Conservation (phyloP, 2,329 filamentous ascomycete genomes). For the Ophiosphaerella korrae region DNA sequence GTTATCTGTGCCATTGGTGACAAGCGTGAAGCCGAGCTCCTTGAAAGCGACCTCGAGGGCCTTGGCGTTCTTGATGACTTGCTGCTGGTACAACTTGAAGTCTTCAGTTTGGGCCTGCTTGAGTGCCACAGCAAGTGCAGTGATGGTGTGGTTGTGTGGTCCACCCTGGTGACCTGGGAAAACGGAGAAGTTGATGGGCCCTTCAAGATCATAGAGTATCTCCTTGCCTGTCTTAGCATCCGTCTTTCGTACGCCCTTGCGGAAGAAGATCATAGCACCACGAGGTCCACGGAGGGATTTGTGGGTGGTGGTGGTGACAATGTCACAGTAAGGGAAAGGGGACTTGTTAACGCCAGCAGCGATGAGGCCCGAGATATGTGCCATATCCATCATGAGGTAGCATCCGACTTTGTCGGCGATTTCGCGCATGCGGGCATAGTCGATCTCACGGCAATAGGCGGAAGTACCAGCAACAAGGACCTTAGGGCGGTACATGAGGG, state of each 20-base stretch:
- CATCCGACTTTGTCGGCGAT: constrained; percentile 90
- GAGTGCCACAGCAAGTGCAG: constrained; percentile 88
- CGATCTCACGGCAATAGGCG: constrained; percentile 93
- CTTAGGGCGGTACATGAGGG: constrained; percentile 90
- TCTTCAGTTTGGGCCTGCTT: constrained; percentile 90
- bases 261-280: constrained; percentile 98
- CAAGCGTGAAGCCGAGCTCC: constrained; percentile 79
- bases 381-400: constrained; percentile 95
- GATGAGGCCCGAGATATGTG: constrained; percentile 93
- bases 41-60: constrained; percentile 74
- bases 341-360: constrained; percentile 89
- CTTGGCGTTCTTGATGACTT: constrained; percentile 89
- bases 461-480: constrained; percentile 93
- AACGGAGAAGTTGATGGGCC: constrained; percentile 92
- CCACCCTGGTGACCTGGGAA: constrained; percentile 98
- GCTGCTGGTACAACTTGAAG: constrained; percentile 90
- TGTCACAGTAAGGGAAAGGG: constrained; percentile 87
- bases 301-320: constrained; percentile 97
- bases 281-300: constrained; percentile 94
- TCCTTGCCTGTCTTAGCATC: constrained; percentile 87
- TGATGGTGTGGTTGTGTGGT: constrained; percentile 99
- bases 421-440: constrained; percentile 89
- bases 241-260: constrained; percentile 83
- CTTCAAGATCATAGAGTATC: constrained; percentile 86
- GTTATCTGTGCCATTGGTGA: constrained; percentile 95